phyloP scores from a whole-genome alignment of 495 filamentous ascomycete genomes.

The Sporormia fimetaria region DNA sequence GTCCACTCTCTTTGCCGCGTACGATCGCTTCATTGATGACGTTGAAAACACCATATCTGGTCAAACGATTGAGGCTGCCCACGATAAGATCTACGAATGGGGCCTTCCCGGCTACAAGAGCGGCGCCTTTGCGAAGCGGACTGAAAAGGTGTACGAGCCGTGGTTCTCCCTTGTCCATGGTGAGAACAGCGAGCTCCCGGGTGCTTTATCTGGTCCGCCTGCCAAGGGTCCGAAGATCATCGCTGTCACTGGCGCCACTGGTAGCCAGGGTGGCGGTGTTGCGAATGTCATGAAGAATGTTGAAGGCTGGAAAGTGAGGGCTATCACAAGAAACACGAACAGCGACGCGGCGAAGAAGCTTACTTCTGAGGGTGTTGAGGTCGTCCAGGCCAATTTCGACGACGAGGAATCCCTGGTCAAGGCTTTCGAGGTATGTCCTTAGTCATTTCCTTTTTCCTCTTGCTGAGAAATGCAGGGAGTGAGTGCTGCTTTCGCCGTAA shows the following conservation, averaged over 20 bases:
- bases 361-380: slow-evolving; percentile 13
- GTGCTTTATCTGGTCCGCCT: not conserved
- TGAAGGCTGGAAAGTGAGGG: slow-evolving; percentile 14
- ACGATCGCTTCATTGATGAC: slow-evolving; percentile 1
- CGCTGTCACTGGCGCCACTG: slow-evolving; percentile 15
- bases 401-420: slow-evolving; percentile 13
- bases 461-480: slow-evolving; percentile 10
- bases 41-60: not conserved
- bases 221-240: slow-evolving; percentile 6
- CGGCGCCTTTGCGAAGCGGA: slow-evolving; percentile 3
- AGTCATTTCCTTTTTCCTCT: not conserved
- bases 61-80: not conserved
- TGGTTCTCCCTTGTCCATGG: slow-evolving; percentile 6
- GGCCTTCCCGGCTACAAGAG: slow-evolving; percentile 1
- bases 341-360: slow-evolving; percentile 21
- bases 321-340: slow-evolving; percentile 17
- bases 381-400: slow-evolving; percentile 18
- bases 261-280: slow-evolving; percentile 13
- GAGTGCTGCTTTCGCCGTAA: slow-evolving; percentile 19
- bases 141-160: slow-evolving; percentile 4
- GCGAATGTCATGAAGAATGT: slow-evolving; percentile 10
- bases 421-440: slow-evolving; percentile 17
- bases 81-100: not conserved
- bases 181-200: slow-evolving; percentile 1
- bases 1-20: not conserved